Evolutionary conservation across 306 rosid species (phyloP).

Genomic region (Ceratonia siliqua): DNA sequence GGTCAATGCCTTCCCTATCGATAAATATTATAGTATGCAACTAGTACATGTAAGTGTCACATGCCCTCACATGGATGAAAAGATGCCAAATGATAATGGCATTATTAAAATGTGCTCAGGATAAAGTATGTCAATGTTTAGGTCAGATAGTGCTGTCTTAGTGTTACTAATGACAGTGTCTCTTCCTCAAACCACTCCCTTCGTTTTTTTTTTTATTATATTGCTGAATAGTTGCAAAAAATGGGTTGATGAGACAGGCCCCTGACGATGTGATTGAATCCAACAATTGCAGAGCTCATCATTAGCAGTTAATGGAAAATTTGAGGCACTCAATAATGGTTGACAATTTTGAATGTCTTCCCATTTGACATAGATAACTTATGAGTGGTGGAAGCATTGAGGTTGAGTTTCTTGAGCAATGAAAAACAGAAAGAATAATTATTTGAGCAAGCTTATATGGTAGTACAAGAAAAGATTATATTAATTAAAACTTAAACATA

Average conservation of each 20-base stretch:
- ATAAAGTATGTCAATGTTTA: background rate
- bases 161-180: background rate
- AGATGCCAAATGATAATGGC: background rate
- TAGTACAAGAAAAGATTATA: background rate
- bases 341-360: slow-evolving; percentile 31
- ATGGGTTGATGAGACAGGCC: background rate
- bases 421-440: background rate
- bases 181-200: background rate
- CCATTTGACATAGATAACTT: background rate
- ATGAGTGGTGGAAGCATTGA: background rate
- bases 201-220: background rate
- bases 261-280: slow-evolving; percentile 20
- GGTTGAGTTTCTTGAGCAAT: background rate
- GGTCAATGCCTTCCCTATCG: background rate
- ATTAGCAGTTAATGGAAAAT: slow-evolving; percentile 10
- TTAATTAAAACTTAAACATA: background rate
- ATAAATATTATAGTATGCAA: background rate
- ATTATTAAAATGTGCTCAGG: background rate
- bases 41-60: background rate
- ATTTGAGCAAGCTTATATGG: background rate
- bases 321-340: slow-evolving; percentile 14
- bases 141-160: background rate
- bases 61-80: slow-evolving; percentile 19
- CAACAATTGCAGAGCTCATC: slow-evolving; percentile 15
- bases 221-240: background rate